Evolutionary conservation across 768 basidiomycete genomes (phyloP), one percentile per base, ranked within the genome.

Genomic region (Cyathus striatus): DNA sequence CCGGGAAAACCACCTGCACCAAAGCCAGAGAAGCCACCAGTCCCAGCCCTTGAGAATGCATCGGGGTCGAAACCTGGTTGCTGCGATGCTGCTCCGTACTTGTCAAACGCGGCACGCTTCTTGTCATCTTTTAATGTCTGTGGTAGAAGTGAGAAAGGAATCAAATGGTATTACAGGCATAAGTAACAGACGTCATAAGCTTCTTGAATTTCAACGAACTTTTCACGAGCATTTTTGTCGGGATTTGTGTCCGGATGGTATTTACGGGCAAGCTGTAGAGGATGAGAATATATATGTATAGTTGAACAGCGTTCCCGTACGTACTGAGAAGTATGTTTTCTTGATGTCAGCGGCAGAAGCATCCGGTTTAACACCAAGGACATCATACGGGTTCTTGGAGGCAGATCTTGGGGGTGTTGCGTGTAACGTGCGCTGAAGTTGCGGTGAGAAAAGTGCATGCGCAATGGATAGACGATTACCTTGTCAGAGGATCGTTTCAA

Each of bases 171-270:
- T n/a, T n/a, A n/a, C n/a, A n/a, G n/a, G 42, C 30, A 25, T 46
- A 45, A 48, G 47, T 46, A 30, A 51, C 53, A 35, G 49, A 97
- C 95, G 64, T 98, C 96, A 68, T 98, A 99, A 9, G 96, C 96
- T 54, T 83, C 79, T 60, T 98, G 96, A 44, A 98, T 97, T 63
- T 99, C 95, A 14, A 94, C 75, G 61, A 99, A 99, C 60, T 89
- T 90, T 49, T 88, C 89, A 53, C 90, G 84, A 0, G 95, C 90
- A 37, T 72, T 75, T 55, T 90, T 87, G 66, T 95, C 90, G 32
- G 91, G 87, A 65, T 93, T 98, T 10, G 93, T 93, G 58, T 99
- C 96, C 0, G 96, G 96, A 63, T 99, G 96, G 57, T 87, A 96
- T 72, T 98, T 95, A 48, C 95, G 88, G 14, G 96, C 96, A 50